A percentile compares a stretch with the other conserved stretches of the same genome.
Conservation (phyloP, 1,284 basidiomycete genomes). For the Melampsora americana region DNA sequence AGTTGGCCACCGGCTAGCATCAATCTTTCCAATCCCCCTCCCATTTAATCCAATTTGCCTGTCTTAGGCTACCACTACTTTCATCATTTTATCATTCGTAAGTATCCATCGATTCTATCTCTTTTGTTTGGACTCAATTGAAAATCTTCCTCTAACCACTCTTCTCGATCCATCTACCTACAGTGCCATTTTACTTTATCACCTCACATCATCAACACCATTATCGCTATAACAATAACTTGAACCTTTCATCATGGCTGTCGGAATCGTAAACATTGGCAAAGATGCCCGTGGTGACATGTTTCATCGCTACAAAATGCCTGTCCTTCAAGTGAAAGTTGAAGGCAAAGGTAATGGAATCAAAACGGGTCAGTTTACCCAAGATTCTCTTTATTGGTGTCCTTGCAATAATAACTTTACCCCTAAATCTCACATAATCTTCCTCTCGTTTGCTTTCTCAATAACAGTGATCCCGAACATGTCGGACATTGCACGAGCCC, state of each 20-base stretch:
- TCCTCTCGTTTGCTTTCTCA: not conserved
- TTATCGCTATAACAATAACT: not conserved
- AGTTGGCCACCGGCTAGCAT: conserved; percentile 7
- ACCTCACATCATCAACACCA: no score
- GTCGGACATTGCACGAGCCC: conserved; percentile 92
- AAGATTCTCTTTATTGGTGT: not conserved
- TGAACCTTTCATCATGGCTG: conserved; percentile 38
- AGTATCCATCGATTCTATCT: not conserved
- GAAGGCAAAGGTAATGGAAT: conserved; percentile 99
- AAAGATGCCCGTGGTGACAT: conserved; percentile 44
- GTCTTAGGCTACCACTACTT: not conserved
- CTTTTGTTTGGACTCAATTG: no score
- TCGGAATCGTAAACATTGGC: conserved; percentile 42
- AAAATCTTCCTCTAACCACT: no score
- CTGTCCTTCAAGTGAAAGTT: conserved; percentile 88
- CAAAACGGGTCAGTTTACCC: conserved; percentile 64
- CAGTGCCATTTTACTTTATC: no score
- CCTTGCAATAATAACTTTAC: no score
- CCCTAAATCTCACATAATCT: no score
- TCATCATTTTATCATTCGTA: not conserved
- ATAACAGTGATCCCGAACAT: conserved; percentile 82
- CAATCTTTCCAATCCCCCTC: not conserved
- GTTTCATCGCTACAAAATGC: conserved; percentile 67
- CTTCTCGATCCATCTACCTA: no score
- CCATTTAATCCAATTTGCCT: not conserved